Conservation (phyloP, 768 basidiomycete genomes). For the Podaxis sp. region DNA sequence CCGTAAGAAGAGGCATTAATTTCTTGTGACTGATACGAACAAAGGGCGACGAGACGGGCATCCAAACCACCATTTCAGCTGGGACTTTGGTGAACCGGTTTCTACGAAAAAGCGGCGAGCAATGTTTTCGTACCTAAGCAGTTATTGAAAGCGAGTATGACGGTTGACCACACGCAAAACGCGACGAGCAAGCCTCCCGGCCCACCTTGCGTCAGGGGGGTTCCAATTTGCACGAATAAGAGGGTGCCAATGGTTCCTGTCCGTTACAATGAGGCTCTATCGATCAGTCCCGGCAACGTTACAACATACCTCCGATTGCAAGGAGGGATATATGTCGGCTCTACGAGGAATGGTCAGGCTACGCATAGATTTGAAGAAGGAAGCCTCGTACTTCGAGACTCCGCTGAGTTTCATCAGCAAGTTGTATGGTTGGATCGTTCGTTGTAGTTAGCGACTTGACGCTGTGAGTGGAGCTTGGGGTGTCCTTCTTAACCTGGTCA, state of each 20-base stretch:
- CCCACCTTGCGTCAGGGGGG: constrained; percentile 57
- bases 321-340: constrained; percentile 53
- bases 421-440: background rate
- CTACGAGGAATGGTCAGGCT: constrained; percentile 22
- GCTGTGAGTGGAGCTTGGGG: background rate
- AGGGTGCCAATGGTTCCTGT: constrained; percentile 73
- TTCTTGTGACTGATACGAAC: constrained; percentile 31
- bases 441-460: background rate
- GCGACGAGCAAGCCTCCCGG: constrained; percentile 53
- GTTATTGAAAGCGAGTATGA: constrained; percentile 48
- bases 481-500: background rate
- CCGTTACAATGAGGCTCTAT: constrained; percentile 1
- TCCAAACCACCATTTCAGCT: constrained; percentile 82
- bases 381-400: background rate
- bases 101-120: background rate
- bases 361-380: no score
- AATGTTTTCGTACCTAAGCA: constrained; percentile 35
- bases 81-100: background rate
- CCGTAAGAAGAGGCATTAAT: constrained; percentile 11
- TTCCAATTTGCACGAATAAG: constrained; percentile 71
- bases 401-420: background rate
- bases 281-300: background rate
- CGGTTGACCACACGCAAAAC: constrained; percentile 47
- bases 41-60: constrained; percentile 77
- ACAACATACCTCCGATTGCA: constrained; percentile 43